Evolutionary conservation across 495 filamentous ascomycete species (phyloP).

Genomic region (Arthonia radiata): DNA sequence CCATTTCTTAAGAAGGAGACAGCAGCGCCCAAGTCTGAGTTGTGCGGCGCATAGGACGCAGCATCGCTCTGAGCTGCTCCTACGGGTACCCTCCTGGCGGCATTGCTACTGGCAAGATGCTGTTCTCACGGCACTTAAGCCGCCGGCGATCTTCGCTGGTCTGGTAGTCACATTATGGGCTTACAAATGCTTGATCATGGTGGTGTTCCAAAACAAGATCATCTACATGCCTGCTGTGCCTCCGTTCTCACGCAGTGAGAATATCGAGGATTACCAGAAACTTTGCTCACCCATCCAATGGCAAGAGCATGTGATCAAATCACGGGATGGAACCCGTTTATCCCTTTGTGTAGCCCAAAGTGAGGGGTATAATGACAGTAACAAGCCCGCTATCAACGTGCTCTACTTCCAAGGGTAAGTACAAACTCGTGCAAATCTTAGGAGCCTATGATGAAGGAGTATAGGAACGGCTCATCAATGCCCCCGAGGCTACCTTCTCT

Average conservation of each 20-base stretch:
- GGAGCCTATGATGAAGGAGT: slow-evolving; percentile 2
- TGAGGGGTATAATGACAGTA: not conserved
- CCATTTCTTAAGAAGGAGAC: no score
- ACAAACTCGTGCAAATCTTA: slow-evolving; percentile 3
- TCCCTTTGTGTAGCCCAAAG: slow-evolving; percentile 27
- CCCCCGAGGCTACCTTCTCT: slow-evolving; percentile 46
- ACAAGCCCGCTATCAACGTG: slow-evolving; percentile 18
- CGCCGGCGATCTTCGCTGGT: slow-evolving; percentile 40
- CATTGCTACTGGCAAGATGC: no score
- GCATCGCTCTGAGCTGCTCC: no score
- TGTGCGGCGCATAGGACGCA: no score
- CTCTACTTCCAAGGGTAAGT: slow-evolving; percentile 34
- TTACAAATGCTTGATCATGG: slow-evolving; percentile 63
- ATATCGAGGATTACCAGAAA: slow-evolving; percentile 31
- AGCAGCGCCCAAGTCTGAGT: no score
- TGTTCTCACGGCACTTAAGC: no score
- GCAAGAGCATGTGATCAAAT: slow-evolving; percentile 27
- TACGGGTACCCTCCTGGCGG: no score
- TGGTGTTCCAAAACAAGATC: slow-evolving; percentile 62
- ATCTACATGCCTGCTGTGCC: slow-evolving; percentile 58
- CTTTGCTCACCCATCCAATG: slow-evolving; percentile 35
- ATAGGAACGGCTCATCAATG: slow-evolving; percentile 35
- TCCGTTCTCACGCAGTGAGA: slow-evolving; percentile 30
- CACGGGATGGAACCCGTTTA: slow-evolving; percentile 34
- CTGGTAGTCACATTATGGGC: slow-evolving; percentile 42